Percentiles rank a stretch among this genome's conserved stretches.
phyloP scores from a whole-genome alignment of 2,329 filamentous ascomycete genomes.

The Fusarium sp. region DNA sequence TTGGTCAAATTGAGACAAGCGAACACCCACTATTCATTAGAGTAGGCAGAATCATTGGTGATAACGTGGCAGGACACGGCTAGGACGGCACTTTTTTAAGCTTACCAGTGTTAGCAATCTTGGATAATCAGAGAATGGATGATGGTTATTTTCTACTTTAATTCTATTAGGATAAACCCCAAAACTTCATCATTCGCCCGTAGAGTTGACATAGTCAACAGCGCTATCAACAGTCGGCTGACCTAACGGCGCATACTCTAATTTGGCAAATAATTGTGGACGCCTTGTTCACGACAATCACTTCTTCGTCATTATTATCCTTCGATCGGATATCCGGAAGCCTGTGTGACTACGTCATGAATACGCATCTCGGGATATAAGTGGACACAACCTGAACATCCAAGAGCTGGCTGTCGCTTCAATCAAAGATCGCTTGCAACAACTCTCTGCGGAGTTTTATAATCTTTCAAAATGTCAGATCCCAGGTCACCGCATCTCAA shows the following conservation, averaged over 20 bases:
- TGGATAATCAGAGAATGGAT: not conserved
- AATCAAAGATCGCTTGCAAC: no score
- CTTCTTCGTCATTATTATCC: not conserved
- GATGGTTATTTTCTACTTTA: not conserved
- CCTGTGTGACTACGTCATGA: not conserved
- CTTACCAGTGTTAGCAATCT: not conserved
- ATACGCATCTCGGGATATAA: not conserved
- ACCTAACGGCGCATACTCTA: no score
- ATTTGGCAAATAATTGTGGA: not conserved
- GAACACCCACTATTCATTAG: accelerated
- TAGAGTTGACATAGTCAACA: no score
- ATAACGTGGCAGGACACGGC: not conserved
- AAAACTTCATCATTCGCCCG: no score
- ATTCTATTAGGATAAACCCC: no score
- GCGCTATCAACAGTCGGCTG: no score
- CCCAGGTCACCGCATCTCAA: not conserved
- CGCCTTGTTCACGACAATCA: not conserved
- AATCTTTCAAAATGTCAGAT: not conserved
- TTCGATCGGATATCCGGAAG: not conserved
- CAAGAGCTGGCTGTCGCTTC: no score
- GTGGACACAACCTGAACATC: not conserved
- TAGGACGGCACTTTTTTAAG: not conserved
- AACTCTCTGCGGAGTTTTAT: not conserved
- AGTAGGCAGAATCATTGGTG: not conserved
- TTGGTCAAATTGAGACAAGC: not conserved